Percentiles rank a stretch among this genome's conserved stretches.
phyloP scores from a whole-genome alignment of 306 rosid genomes.

The Fagus crenata region DNA sequence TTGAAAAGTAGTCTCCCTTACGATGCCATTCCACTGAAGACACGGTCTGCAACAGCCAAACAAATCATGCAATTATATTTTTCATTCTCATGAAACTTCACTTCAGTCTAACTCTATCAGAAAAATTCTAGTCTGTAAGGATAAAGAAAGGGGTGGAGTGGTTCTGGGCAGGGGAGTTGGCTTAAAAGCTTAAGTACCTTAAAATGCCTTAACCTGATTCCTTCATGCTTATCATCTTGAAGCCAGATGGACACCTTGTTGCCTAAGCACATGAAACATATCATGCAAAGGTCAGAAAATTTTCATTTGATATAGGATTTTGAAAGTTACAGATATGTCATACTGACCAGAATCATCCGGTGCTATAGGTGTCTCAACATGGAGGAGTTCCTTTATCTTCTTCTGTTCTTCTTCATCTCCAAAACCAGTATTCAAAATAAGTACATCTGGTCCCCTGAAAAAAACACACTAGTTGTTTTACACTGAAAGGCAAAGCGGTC shows the following conservation, averaged over 20 bases:
- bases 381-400: slow-evolving; percentile 63
- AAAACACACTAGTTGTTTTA: slow-evolving; percentile 12
- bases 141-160: slow-evolving; percentile 13
- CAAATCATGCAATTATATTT: slow-evolving; percentile 22
- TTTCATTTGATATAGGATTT: slow-evolving; percentile 15
- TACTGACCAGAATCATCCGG: slow-evolving; percentile 67
- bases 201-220: slow-evolving; percentile 73
- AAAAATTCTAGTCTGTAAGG: slow-evolving; percentile 16
- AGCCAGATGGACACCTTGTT: slow-evolving; percentile 60
- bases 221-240: slow-evolving; percentile 64
- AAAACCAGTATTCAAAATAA: slow-evolving; percentile 64
- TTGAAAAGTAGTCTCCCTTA: slow-evolving; percentile 91
- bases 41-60: slow-evolving; percentile 65
- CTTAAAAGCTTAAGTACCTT: slow-evolving; percentile 58
- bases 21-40: slow-evolving; percentile 91
- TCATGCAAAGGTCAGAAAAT: slow-evolving; percentile 28
- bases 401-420: slow-evolving; percentile 82
- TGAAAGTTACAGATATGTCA: slow-evolving; percentile 16
- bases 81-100: slow-evolving; percentile 12
- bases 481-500: slow-evolving; percentile 19
- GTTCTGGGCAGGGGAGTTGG: neutral
- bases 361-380: slow-evolving; percentile 41
- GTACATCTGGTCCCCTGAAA: slow-evolving; percentile 75
- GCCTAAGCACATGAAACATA: slow-evolving; percentile 25
- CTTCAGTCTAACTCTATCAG: slow-evolving; percentile 11